Conservation (phyloP, 768 basidiomycete species). For the Epithele typhae region DNA sequence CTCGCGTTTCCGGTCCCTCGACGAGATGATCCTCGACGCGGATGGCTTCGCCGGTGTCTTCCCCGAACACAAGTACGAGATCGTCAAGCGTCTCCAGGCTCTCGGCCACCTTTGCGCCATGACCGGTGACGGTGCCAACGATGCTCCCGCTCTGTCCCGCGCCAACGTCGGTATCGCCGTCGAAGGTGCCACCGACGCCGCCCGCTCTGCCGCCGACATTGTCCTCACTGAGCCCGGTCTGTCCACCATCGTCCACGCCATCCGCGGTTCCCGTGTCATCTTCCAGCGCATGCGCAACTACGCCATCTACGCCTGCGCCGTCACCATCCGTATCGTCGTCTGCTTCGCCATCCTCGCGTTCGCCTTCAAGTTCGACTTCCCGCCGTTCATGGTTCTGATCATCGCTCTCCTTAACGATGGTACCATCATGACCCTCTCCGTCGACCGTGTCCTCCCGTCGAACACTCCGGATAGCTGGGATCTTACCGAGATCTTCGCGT, state of each 20-base stretch:
- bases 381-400: slow-evolving; percentile 99
- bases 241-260: slow-evolving; percentile 98
- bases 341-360: slow-evolving; percentile 96
- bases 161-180: slow-evolving; percentile 99
- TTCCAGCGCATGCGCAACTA: slow-evolving; percentile 99
- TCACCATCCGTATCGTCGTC: slow-evolving; percentile 98
- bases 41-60: slow-evolving; percentile 99
- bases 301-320: slow-evolving; percentile 92
- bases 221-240: slow-evolving; percentile 98
- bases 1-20: slow-evolving; percentile 76
- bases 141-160: slow-evolving; percentile 94
- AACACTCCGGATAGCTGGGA: slow-evolving; percentile 95
- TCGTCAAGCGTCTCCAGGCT: slow-evolving; percentile 96
- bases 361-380: slow-evolving; percentile 97
- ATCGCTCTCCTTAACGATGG: slow-evolving; percentile 97
- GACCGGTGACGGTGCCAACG: slow-evolving; percentile 99
- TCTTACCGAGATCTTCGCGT: slow-evolving; percentile 92
- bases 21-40: slow-evolving; percentile 99
- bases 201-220: slow-evolving; percentile 97
- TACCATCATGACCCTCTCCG: slow-evolving; percentile 97
- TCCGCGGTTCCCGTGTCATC: slow-evolving; percentile 96
- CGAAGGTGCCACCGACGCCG: slow-evolving; percentile 98
- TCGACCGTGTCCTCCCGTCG: slow-evolving; percentile 93
- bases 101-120: slow-evolving; percentile 96
- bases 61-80: slow-evolving; percentile 99